Conservation (phyloP, 1,284 basidiomycete species). For the Ceratobasidium sp. region DNA sequence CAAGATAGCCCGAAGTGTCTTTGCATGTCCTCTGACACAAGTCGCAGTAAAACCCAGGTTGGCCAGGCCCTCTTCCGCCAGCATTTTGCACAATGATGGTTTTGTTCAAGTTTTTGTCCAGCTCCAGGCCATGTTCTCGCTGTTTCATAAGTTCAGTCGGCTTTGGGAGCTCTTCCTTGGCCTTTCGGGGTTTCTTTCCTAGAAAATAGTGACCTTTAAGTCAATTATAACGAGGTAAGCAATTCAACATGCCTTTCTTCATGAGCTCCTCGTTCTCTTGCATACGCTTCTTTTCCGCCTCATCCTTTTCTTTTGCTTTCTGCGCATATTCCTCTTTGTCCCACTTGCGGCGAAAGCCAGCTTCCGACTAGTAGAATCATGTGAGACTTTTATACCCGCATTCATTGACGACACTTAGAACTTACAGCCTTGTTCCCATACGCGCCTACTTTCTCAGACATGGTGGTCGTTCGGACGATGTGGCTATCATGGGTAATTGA, state of each 20-base stretch:
- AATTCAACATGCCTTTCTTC: conserved; percentile 73
- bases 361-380: conserved; percentile 19
- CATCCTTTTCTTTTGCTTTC: conserved; percentile 78
- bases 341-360: conserved; percentile 74
- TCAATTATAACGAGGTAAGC: conserved; percentile 20
- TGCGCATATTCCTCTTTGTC: conserved; percentile 85
- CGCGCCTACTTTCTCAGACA: conserved; percentile 73
- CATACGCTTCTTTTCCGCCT: conserved; percentile 83
- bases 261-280: conserved; percentile 85
- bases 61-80: conserved; percentile 81
- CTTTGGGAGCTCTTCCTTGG: conserved; percentile 76
- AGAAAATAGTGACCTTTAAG: conserved; percentile 37
- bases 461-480: conserved; percentile 52
- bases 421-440: conserved; percentile 67
- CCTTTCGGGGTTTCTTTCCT: conserved; percentile 83
- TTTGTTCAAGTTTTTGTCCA: conserved; percentile 93
- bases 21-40: conserved; percentile 92
- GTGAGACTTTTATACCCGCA: neutral
- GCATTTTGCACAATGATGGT: conserved; percentile 90
- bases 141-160: conserved; percentile 91
- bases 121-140: conserved; percentile 81
- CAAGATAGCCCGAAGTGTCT: conserved; percentile 92
- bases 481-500: neutral
- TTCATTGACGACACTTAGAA: neutral
- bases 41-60: conserved; percentile 94